Percentiles rank a stretch among this genome's conserved stretches.
These are phyloP conservation scores for Alternaria triticimaculans DNA, from an alignment of 2,329 filamentous ascomycete species.

Conservation along the genomic window DNA sequence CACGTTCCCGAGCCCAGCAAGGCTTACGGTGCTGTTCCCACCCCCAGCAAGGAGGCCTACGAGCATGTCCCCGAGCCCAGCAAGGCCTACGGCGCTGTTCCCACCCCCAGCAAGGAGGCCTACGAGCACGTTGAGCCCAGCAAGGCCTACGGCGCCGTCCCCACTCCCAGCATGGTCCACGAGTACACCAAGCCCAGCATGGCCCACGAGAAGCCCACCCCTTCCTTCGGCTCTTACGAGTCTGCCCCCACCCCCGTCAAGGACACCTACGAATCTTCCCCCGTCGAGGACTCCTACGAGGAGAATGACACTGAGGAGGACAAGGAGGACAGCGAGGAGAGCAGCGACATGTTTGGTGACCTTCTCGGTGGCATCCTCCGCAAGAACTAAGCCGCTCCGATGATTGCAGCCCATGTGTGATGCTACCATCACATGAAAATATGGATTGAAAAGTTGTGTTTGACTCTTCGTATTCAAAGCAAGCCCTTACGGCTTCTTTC, in stretches of 20 bases:
- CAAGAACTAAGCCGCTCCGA: not conserved
- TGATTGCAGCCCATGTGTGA: not conserved
- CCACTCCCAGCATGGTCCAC: not conserved
- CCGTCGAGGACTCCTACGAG: not conserved
- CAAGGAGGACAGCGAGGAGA: not conserved
- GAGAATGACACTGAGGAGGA: not conserved
- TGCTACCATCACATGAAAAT: not conserved
- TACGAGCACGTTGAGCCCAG: not conserved
- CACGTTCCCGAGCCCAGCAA: not conserved
- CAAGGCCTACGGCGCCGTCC: not conserved
- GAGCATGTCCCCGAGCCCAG: not conserved
- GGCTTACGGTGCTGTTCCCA: not conserved
- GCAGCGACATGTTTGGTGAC: not conserved
- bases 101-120: not conserved
- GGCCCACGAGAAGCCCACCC: not conserved
- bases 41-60: not conserved
- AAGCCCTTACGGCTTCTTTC: not conserved
- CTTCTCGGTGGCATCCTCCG: not conserved
- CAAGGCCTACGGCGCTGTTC: not conserved
- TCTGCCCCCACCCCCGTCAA: not conserved
- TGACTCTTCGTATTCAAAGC: not conserved
- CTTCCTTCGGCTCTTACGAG: not conserved
- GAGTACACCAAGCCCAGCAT: not conserved
- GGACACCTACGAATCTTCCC: not conserved
- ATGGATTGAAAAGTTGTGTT: not conserved